Evolutionary conservation across 352 stramenopile species (phyloP), one percentile per base, ranked within the genome.

Genomic region (Pelagophyceae sp.): DNA sequence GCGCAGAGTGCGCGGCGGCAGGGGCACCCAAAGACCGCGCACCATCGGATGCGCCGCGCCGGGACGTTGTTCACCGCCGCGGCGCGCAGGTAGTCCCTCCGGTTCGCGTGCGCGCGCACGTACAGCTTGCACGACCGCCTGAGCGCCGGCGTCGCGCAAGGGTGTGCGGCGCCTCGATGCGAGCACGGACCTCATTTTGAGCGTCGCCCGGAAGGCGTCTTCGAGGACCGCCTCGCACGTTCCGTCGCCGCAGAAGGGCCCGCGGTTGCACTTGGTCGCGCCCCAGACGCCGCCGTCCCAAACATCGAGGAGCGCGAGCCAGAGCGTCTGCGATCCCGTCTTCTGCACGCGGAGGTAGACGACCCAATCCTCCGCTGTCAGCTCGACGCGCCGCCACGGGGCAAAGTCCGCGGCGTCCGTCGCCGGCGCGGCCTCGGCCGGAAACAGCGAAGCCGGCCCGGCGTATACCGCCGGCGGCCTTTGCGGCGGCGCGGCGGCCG

Each of bases 331-430:
- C 5, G 5, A 33, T 11, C 67, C 67, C 37, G 67, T 74, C 67
- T 74, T 74, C 67, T 74, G 67, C 2, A 58, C 67, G 2, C 67
- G 33, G 20, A 74, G 38, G 38, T 74, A 74, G 38, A 74, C 67
- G 35, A 74, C 67, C 67, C 67, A 74, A n/a, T 74, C 67, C 17
- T 54, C 67, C 1, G 2, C 2, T 17, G 2, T 31, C 17, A 74
- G 33, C 25, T 6, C 67, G 1, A 74, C 38, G 20, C 45, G 45
- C 11, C 45, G 45, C 45, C 45, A 54, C 45, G 45, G 45, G 11
- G 45, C 11, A 11, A 54, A 23, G 45, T 54, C 45, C 11, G 11
- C n/a, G n/a, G 11, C 45, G 45, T 54, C 45, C 11, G 45, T 54
- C 45, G 45, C 45, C 45, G 45, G 45, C 11, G 45, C 45, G 11